Percentiles rank a stretch among this genome's conserved stretches.
phyloP scores from a whole-genome alignment of 1,284 basidiomycete species.

The Rhodotorula sp. region DNA sequence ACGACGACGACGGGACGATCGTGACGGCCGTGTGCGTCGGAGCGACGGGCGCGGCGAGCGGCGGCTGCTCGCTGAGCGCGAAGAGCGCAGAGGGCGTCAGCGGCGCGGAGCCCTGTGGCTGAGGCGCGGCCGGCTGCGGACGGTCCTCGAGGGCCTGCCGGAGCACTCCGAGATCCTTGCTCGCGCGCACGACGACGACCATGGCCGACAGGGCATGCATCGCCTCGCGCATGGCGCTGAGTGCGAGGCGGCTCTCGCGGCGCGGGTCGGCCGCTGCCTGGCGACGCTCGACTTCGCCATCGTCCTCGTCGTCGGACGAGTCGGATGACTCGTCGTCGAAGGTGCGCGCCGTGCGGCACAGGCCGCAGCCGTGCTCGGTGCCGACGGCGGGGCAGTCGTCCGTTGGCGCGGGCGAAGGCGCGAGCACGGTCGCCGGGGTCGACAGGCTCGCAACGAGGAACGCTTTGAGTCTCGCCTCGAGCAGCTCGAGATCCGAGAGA shows the following conservation, averaged over 20 bases:
- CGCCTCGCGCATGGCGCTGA: constrained; percentile 46
- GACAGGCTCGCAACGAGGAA: constrained; percentile 37
- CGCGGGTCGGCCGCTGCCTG: neutral
- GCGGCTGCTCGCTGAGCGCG: constrained; percentile 6
- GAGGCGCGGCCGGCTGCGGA: neutral
- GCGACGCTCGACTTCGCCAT: neutral
- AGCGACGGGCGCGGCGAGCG: neutral
- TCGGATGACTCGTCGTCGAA: constrained; percentile 43
- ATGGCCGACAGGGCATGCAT: constrained; percentile 44
- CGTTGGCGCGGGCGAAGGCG: constrained; percentile 18
- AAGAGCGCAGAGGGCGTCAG: constrained; percentile 36
- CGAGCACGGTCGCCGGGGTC: constrained; percentile 19
- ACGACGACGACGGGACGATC: neutral
- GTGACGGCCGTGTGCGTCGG: neutral
- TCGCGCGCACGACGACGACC: constrained; percentile 42
- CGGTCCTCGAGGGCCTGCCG: constrained; percentile 17
- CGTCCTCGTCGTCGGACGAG: constrained; percentile 33
- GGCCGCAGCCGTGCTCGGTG: constrained; percentile 26
- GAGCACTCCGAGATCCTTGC: constrained; percentile 18
- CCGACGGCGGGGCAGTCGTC: constrained; percentile 7
- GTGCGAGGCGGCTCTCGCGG: constrained; percentile 33
- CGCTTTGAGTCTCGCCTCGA: constrained; percentile 39
- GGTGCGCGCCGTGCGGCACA: constrained; percentile 42
- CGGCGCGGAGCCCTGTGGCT: neutral
- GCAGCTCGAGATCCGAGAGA: constrained; percentile 42